Evolutionary conservation across 1,284 basidiomycete genomes (phyloP).

Genomic region (Neolentinus lepideus): DNA sequence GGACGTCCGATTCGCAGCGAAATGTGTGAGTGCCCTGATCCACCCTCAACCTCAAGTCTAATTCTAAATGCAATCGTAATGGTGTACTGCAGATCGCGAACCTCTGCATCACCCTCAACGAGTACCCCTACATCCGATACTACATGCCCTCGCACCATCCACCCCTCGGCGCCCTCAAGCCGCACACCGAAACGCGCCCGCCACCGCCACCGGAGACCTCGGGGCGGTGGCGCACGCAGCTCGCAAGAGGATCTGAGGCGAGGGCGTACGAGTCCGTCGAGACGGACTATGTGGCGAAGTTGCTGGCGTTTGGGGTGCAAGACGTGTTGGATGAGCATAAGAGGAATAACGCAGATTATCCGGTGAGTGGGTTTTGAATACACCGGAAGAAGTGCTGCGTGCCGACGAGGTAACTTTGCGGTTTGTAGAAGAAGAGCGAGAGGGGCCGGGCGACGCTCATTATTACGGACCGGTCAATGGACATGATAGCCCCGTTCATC

Average conservation of each 20-base stretch:
- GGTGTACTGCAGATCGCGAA: slow-evolving; percentile 85
- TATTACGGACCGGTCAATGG: slow-evolving; percentile 95
- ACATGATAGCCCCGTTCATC: slow-evolving; percentile 83
- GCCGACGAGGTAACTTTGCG: not conserved
- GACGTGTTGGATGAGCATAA: slow-evolving; percentile 80
- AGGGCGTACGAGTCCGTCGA: slow-evolving; percentile 60
- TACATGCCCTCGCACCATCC: slow-evolving; percentile 82
- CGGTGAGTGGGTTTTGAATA: slow-evolving; percentile 47
- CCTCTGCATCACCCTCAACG: slow-evolving; percentile 86
- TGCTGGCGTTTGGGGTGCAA: slow-evolving; percentile 82
- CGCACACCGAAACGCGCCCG: slow-evolving; percentile 48
- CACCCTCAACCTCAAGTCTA: not conserved
- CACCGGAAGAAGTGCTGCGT: not conserved
- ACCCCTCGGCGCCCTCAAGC: slow-evolving; percentile 82
- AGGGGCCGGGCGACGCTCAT: slow-evolving; percentile 70
- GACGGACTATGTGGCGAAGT: slow-evolving; percentile 66
- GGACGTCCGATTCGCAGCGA: slow-evolving; percentile 71
- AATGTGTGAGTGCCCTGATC: slow-evolving; percentile 40
- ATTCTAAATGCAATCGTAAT: too few relatives aligned
- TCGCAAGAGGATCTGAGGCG: slow-evolving; percentile 60
- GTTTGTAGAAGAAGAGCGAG: slow-evolving; percentile 1
- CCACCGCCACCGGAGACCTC: slow-evolving; percentile 57
- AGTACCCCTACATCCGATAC: slow-evolving; percentile 93
- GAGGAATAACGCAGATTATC: slow-evolving; percentile 79
- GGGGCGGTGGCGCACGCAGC: slow-evolving; percentile 65